Evolutionary conservation across 805 yeast genomes (phyloP), one percentile per base, ranked within the genome.

Genomic region (Priceomyces melissophilus): DNA sequence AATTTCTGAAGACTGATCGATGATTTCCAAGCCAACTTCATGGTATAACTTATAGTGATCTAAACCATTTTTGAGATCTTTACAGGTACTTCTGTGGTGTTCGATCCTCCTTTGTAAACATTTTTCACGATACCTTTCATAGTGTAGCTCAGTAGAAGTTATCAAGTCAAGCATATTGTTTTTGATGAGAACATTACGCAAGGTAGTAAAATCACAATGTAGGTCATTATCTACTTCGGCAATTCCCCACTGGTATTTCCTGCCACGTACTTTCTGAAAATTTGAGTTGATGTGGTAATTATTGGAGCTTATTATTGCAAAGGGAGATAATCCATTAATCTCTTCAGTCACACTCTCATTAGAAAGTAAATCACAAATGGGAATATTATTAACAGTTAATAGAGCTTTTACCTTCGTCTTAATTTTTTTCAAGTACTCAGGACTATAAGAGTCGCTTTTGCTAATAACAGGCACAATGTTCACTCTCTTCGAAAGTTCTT

Each of bases 211-310:
- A 58, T 91, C 96, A 62, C 95, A 87, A 60, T 84, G 89, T 7
- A 67, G 60, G 13, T 75, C 76, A 58, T 87, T 83, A 54, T 86
- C 96, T 31, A 87, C 84, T 55, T 89, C 96, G 10, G 87, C 86
- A 15, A 77, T 61, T 0, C 97, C 97, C 96, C 96, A 90, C 12
- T 69, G 73, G 65, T 88, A 90, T 54, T 75, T 73, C 54, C 96
- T 75, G 12, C 93, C 96, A 47, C 84, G 72, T 23, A 85, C 85
- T 3, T 62, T 45, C 26, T 71, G 62, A 8, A 81, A 57, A 7
- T 50, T 53, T 1, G 48, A 33, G 15, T 52, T 50, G n/a, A 32
- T 37, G 44, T 49, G 43, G 10, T 38, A 30, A 9, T 73, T 71
- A 46, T 73, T 81, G 2, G 95, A 78, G 14, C 89, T 84, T 45